Base-by-base conservation (phyloP, 2,329 filamentous ascomycete genomes). In the Cryphonectria nitschkei region DNA sequence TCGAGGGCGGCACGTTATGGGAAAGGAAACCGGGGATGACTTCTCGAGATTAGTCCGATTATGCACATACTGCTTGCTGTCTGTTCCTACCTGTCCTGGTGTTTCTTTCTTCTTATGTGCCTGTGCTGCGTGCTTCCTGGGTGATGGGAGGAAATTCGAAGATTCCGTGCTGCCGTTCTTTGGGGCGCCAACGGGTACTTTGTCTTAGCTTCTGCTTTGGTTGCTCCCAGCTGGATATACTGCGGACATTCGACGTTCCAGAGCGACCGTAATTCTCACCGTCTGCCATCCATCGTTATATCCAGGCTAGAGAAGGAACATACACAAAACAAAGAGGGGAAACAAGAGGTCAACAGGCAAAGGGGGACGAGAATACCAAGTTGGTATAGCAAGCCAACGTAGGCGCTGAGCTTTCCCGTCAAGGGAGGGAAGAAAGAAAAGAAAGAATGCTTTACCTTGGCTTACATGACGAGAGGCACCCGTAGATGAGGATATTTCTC, bases 21-120 rank as follows among this genome's bases (percentile, higher is more conserved):
- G 50, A 43, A 43, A 22, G 46, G 46, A 16, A 50, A 22, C n/a
- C 13, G 5, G 34, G 32, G 37, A 13, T 26, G 34, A 32, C 37
- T 43, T 39, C 43, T 56, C 65, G 54, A 41, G 52, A 67, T 67
- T 52, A 67, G 50, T 54, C n/a, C 37, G 32, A 67, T 58, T 56
- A 67, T 58, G 65, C 52, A 56, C 54, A 26, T 54, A 56, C n/a
- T 67, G 54, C 26, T 34, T 67, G 54, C 34, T 22, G 58, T 61
- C 58, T 61, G 22, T n/a, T 32, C 16, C 37, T 14, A 32, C 9
- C 41, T 37, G 29, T 39, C 5, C 2, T 19, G 14, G 6, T 22
- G 19, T 34, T 34, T 37, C 11, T 56, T 2, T 34, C 6, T 7
- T 11, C 3, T 39, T 9, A 13, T 39, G 9, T 39, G 29, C 34